A percentile compares a stretch with the other conserved stretches of the same genome.
Conservation (phyloP, 345 rosid genomes). For the Carallia pectinifolia region DNA sequence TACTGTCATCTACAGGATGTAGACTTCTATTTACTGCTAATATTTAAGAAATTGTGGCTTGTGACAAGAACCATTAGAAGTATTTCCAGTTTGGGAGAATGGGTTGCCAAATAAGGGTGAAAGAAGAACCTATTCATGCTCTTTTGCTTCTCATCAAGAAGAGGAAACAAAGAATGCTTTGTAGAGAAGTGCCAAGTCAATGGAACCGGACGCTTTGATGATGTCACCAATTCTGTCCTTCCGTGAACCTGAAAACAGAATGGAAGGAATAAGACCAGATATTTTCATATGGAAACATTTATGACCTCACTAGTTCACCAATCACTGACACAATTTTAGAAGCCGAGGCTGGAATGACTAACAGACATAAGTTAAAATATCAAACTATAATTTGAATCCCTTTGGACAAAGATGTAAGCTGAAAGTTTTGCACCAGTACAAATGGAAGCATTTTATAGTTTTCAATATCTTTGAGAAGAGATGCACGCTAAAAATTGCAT, state of each 20-base stretch:
- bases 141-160: conserved; percentile 84
- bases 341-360: conserved; percentile 12
- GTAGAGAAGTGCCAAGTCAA: conserved; percentile 94
- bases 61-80: background rate
- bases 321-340: conserved; percentile 15
- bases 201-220: conserved; percentile 91
- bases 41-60: background rate
- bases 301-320: conserved; percentile 1
- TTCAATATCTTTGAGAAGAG: background rate
- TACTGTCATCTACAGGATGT: background rate
- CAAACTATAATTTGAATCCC: background rate
- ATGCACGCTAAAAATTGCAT: background rate
- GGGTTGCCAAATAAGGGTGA: conserved; percentile 1
- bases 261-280: conserved; percentile 11
- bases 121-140: conserved; percentile 62
- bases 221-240: conserved; percentile 80
- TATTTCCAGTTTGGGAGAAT: background rate
- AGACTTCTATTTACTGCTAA: background rate
- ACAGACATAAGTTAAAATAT: conserved; percentile 1
- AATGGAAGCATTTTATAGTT: background rate
- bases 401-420: too few relatives aligned
- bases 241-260: conserved; percentile 73
- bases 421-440: background rate
- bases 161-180: conserved; percentile 60
- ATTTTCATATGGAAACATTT: conserved; percentile 14